These are phyloP conservation scores for Neurospora sp. DNA, from an alignment of 495 filamentous ascomycete genomes.

Conservation along the genomic window DNA sequence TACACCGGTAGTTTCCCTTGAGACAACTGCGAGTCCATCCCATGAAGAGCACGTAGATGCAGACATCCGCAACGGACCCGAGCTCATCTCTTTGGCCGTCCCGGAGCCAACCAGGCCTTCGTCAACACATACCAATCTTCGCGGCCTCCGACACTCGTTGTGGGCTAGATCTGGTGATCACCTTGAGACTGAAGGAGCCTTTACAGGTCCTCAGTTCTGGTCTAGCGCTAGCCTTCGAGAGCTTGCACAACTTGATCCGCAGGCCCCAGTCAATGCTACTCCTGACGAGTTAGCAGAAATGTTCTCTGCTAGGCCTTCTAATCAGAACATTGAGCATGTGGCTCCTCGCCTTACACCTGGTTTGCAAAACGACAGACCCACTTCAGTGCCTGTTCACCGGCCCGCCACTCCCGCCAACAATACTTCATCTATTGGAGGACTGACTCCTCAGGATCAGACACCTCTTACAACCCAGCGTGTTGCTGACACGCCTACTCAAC, in stretches of 20 bases:
- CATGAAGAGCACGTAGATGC: not conserved
- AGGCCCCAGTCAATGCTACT: not conserved
- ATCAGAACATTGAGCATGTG: not conserved
- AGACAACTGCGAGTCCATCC: not conserved
- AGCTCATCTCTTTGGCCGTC: not conserved
- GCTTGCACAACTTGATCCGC: not conserved
- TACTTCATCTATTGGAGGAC: not conserved
- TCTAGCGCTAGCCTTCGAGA: not conserved
- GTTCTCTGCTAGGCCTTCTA: not conserved
- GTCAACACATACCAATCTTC: not conserved
- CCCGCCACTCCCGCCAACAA: not conserved
- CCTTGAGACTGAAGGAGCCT: not conserved
- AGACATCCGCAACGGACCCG: not conserved
- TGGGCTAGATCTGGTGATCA: not conserved
- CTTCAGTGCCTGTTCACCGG: not conserved
- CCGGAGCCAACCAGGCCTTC: not conserved
- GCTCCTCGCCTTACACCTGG: not conserved
- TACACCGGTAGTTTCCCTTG: not conserved
- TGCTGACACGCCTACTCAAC: not conserved
- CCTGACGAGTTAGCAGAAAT: not conserved
- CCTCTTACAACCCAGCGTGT: not conserved
- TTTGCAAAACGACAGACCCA: not conserved
- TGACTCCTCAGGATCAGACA: not conserved
- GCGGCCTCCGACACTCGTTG: not conserved
- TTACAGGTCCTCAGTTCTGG: not conserved